Evolutionary conservation across 1,284 basidiomycete species (phyloP), one percentile per base, ranked within the genome.

Genomic region (Caloboletus inedulis): DNA sequence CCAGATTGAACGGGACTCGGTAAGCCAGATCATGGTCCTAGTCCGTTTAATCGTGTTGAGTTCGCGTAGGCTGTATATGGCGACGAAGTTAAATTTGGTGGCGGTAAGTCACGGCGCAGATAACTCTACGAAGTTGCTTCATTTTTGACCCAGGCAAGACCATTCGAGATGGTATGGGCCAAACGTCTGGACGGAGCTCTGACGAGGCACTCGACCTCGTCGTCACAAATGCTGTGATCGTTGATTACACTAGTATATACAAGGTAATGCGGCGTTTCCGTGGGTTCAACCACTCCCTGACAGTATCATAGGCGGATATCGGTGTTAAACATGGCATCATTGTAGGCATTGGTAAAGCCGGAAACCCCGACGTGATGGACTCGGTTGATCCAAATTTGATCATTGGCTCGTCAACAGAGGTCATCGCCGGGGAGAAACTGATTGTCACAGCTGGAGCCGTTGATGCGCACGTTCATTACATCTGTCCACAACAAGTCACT

Each of bases 11-110:
- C 76, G 81, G 34, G 97, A 99, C 64, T 79, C 80, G 81, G 92
- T 82, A 68, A 68, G 75, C 56, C 31, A 19, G 4, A 47, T 30
- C 31, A 9, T 23, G 6, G n/a, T 43, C 19, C 18, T 36, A 9
- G 18, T 51, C 31, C 21, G 18, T 43, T 30, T 7, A 30, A 14
- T 23, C 5, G 13, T 55, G 43, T 31, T 9, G 34, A 44, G 46
- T 16, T 19, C 23, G 14, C 10, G 1, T 55, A 89, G 82, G 87
- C 91, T 3, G 73, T 80, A 2, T 94, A 94, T 64, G 93, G 96
- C 9, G 96, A 99, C 61, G 97, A 99, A 74, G 87, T 91, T 74
- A 99, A 98, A 71, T 99, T 99, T 64, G 96, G 96, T 13, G 96
- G 96, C 64, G 95, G 91, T 85, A 60, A 55, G 57, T 53, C 16